Evolutionary conservation across 2,329 filamentous ascomycete genomes (phyloP).

Genomic region (Pseudocercospora ulei): DNA sequence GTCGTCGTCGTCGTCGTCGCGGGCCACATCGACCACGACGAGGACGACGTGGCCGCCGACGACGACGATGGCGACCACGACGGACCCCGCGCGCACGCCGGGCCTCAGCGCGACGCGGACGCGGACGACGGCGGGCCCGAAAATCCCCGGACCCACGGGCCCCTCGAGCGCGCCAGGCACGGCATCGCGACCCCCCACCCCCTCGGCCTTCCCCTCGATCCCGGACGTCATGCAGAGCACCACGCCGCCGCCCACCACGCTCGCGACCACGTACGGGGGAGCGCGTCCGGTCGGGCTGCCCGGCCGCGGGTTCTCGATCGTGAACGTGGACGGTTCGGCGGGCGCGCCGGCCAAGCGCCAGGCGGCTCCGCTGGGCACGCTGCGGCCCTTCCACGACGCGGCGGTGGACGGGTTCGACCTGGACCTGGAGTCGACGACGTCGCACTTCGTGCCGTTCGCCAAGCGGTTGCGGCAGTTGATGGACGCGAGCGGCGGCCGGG

Average conservation of each 20-base stretch:
- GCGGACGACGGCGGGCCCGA: background rate
- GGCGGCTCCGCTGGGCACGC: conserved; percentile 26
- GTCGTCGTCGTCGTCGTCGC: background rate
- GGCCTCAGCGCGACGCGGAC: background rate
- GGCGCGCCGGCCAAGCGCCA: background rate
- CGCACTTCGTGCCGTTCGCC: conserved; percentile 50
- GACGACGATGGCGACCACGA: background rate
- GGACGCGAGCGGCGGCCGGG: conserved; percentile 25
- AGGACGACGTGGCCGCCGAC: background rate
- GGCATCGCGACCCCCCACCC: background rate
- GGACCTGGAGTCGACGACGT: conserved; percentile 56
- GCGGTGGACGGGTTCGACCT: conserved; percentile 67
- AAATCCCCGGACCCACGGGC: background rate
- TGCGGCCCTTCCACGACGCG: conserved; percentile 58
- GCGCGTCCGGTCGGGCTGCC: background rate
- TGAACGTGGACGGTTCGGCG: conserved; percentile 1
- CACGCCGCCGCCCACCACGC: background rate
- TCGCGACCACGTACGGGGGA: background rate
- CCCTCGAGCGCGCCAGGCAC: background rate
- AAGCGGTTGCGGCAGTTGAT: conserved; percentile 30
- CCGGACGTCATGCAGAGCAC: too few relatives aligned
- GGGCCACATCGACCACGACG: background rate
- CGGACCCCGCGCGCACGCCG: background rate
- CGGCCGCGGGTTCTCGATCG: background rate
- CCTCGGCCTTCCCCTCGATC: background rate